Evolutionary conservation across 768 basidiomycete species (phyloP), one percentile per base, ranked within the genome.

Genomic region (Auricularia cornea): DNA sequence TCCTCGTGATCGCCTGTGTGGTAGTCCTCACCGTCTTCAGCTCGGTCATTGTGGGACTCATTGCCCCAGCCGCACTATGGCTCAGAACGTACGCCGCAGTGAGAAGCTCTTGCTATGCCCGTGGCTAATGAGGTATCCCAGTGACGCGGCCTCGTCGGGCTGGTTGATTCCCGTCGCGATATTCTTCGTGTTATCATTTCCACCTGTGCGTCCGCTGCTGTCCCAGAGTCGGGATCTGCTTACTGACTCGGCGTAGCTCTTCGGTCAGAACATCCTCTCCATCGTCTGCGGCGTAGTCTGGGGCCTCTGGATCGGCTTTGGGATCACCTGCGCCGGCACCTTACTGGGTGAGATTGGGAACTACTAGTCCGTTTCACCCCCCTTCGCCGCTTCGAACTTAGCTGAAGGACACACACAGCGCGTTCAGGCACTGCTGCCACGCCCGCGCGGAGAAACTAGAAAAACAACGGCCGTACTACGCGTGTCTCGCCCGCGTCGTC

Each of bases 211-310:
- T 74, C 35, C 35, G n/a, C 62, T 40, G 18, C 23, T 14, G 31
- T 2, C 30, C 16, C 4, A 3, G 18, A n/a, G 8, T 29, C 8
- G 4, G 35, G 28, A 10, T 57, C 11, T 35, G 59, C 32, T 30
- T 6, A 20, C 44, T 48, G 23, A 18, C 44, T 14, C 23, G 11
- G 20, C 10, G 26, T 54, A 90, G 83, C 83, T 96, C n/a, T 94
- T 94, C 69, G 94, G 94, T 3, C 94, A 96, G 65, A 95, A 96
- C 79, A 89, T 96, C 62, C 79, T 96, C 51, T 90, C 90, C 28
- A 82, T 95, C 35, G 78, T 96, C 4, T 93, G 92, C 68, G 94
- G 94, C 20, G 73, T 95, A 38, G 90, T 96, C 2, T 97, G 92
- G 91, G 93, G 92, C 2, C 77, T 94, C 2, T 88, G 94, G 81